Percentiles rank a stretch among this genome's conserved stretches.
Conservation (phyloP, 179 eudicot species). For the Dionaea muscipula region DNA sequence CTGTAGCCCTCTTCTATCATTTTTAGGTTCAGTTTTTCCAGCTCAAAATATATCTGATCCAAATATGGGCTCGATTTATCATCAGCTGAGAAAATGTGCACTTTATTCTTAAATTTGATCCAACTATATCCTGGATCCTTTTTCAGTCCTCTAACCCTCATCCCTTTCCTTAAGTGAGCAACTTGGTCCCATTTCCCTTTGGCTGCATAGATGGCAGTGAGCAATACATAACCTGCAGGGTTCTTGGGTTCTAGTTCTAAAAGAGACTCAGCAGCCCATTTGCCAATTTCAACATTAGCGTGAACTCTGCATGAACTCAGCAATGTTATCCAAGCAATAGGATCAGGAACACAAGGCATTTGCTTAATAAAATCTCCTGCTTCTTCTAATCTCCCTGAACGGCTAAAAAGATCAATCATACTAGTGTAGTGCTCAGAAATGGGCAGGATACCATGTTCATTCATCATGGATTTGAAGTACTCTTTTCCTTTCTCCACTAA, state of each 20-base stretch:
- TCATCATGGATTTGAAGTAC: constrained; percentile 61
- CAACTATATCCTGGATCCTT: constrained; percentile 85
- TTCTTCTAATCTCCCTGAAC: constrained; percentile 69
- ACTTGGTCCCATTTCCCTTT: constrained; percentile 71
- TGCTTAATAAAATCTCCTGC: constrained; percentile 58
- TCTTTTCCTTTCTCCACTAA: constrained; percentile 66
- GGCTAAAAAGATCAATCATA: constrained; percentile 84
- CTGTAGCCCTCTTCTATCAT: constrained; percentile 69
- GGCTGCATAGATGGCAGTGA: constrained; percentile 71
- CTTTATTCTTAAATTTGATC: constrained; percentile 68
- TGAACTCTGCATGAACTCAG: constrained; percentile 80
- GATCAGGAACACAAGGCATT: constrained; percentile 48
- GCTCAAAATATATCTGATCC: constrained; percentile 46
- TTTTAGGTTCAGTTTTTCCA: constrained; percentile 41
- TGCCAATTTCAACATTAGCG: constrained; percentile 57
- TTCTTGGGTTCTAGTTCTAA: constrained; percentile 67
- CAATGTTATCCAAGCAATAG: constrained; percentile 75
- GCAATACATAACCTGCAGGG: constrained; percentile 79
- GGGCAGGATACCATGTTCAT: constrained; percentile 49
- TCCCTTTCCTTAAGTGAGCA: constrained; percentile 52
- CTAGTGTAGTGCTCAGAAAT: constrained; percentile 75
- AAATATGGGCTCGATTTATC: constrained; percentile 69
- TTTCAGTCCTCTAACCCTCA: constrained; percentile 55
- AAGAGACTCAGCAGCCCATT: constrained; percentile 86
- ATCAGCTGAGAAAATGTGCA: constrained; percentile 77